Conservation (phyloP, 2,329 filamentous ascomycete genomes). For the Iodosphaeria phyllophila region DNA sequence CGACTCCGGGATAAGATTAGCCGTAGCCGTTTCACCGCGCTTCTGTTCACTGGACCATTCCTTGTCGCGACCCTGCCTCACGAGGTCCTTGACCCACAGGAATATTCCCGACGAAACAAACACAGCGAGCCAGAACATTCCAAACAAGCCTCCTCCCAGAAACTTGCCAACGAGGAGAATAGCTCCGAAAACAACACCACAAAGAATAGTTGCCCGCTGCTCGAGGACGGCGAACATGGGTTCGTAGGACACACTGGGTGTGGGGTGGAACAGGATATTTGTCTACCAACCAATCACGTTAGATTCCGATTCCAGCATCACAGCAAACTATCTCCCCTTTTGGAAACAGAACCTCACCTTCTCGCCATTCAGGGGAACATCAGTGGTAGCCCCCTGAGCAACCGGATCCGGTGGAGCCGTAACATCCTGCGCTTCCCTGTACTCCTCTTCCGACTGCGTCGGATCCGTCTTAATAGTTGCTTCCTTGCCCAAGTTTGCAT, state of each 20-base stretch:
- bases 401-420: constrained; percentile 82
- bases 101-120: constrained; percentile 64
- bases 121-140: constrained; percentile 53
- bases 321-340: too few relatives aligned
- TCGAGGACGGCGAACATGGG: constrained; percentile 70
- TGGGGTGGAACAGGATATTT: constrained; percentile 89
- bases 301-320: too few relatives aligned
- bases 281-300: constrained; percentile 98
- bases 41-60: constrained; percentile 83
- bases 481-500: constrained; percentile 65
- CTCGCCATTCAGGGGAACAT: constrained; percentile 89
- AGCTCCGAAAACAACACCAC: constrained; percentile 48
- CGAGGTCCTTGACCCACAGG: constrained; percentile 76
- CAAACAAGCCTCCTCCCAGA: constrained; percentile 61
- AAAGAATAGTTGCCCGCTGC: constrained; percentile 51
- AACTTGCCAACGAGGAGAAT: constrained; percentile 63
- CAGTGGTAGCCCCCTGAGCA: constrained; percentile 64
- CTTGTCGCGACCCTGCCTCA: constrained; percentile 61
- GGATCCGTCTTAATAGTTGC: constrained; percentile 55
- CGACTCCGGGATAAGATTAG: constrained; percentile 80
- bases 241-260: constrained; percentile 74
- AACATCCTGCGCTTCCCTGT: constrained; percentile 70
- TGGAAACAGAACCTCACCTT: too few relatives aligned
- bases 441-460: constrained; percentile 57
- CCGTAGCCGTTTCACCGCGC: constrained; percentile 67